Evolutionary conservation across 116 monocot genomes (phyloP), one percentile per base, ranked within the genome.

Genomic region (Thalassia testudinum): DNA sequence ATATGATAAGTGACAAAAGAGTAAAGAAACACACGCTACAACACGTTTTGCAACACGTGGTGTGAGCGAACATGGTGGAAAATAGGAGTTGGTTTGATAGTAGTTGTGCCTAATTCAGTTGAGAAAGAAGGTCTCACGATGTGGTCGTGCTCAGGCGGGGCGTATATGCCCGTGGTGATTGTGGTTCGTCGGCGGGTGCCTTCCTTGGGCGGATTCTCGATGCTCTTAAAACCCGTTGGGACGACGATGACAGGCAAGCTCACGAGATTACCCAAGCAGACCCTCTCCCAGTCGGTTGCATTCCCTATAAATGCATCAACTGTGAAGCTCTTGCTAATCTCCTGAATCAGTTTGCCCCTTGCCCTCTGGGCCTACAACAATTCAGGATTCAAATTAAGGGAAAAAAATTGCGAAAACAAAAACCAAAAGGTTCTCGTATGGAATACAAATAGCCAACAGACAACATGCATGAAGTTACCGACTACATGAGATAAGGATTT

Each of bases 221-320:
- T 73, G 71, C 60, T 70, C 68, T 82, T 75, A 21, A 91, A 70
- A 29, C 91, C 76, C 24, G 91, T 82, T n/a, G 91, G 91, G 56
- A 91, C 64, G 42, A 91, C 75, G 7, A 79, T 27, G 2, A 91
- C 79, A 1, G 91, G 91, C 58, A 91, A 27, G 3, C 91, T 85
- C 6, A 91, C 91, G 42, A 91, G 76, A 65, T 91, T 91, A n/a
- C 91, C 91, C 56, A 91, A 52, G 67, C 85, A 85, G 21, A 91
- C 91, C 26, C 61, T 72, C 53, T 91, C 91, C 91, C 91, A 91
- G 16, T 91, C 85, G 4, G 91, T 91, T 37, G 76, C 81, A 60
- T 85, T 91, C 16, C 82, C 91, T 24, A 91, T 64, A 52, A 91
- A 91, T 30, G 91, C 85, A 65, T 85, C 82, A 7, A 91, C 84